Conservation (phyloP, 1,284 basidiomycete genomes). For the Pseudomicrostroma phylloplanum region DNA sequence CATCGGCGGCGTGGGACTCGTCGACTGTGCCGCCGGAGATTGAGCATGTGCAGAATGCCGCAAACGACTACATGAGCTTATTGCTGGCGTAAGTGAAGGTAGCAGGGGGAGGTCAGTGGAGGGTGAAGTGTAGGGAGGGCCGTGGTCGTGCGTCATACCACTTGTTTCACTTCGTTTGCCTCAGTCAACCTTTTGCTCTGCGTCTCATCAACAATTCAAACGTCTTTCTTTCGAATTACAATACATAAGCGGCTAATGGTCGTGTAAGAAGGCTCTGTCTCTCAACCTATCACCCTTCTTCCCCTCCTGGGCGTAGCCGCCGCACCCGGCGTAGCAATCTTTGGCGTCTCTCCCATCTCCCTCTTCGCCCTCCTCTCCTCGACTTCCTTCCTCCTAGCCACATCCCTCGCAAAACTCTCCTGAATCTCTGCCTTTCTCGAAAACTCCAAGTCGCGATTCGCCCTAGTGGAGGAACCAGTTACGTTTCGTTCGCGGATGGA, state of each 20-base stretch:
- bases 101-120: too few species aligned
- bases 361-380: constrained; percentile 3
- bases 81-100: constrained; percentile 11
- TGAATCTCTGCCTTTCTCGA: constrained; percentile 3
- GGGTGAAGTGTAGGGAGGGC: too few species aligned
- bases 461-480: background rate
- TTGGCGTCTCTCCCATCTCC: background rate
- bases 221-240: too few species aligned
- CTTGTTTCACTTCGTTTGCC: too few species aligned
- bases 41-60: constrained; percentile 22
- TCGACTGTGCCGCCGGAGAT: constrained; percentile 16
- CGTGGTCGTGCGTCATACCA: too few species aligned
- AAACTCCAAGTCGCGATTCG: background rate
- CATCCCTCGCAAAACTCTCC: constrained; percentile 3
- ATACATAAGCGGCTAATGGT: background rate
- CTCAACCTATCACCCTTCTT: constrained; percentile 3
- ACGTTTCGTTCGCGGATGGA: background rate
- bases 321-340: constrained; percentile 2
- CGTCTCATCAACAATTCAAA: too few species aligned
- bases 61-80: constrained; percentile 22
- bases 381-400: background rate
- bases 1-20: background rate
- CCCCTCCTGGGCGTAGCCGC: background rate
- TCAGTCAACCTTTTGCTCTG: too few species aligned
- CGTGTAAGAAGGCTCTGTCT: background rate